Evolutionary conservation across 1,284 basidiomycete species (phyloP).

Genomic region (Pholiota adiposa): DNA sequence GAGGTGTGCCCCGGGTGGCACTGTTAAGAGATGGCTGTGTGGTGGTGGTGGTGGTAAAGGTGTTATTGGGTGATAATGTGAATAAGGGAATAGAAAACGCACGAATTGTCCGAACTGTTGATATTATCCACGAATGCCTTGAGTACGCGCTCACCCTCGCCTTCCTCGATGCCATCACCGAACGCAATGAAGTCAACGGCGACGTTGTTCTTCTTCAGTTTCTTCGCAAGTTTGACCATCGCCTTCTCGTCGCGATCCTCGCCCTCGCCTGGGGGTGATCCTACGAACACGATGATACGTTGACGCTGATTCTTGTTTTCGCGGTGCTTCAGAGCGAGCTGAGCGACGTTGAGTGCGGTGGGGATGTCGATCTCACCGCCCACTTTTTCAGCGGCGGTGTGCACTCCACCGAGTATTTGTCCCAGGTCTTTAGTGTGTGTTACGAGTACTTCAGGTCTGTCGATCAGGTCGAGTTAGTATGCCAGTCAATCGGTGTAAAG

Average conservation of each 20-base stretch:
- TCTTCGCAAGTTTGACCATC: slow-evolving; percentile 91
- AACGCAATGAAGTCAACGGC: slow-evolving; percentile 91
- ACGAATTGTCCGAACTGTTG: slow-evolving; percentile 84
- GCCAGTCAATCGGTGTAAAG: not conserved
- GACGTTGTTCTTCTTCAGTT: slow-evolving; percentile 99
- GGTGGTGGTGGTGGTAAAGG: slow-evolving; percentile 7
- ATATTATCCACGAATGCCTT: slow-evolving; percentile 80
- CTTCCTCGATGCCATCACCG: slow-evolving; percentile 71
- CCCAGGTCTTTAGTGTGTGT: slow-evolving; percentile 96
- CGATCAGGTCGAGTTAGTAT: no score
- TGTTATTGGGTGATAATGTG: not conserved
- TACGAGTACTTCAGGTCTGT: slow-evolving; percentile 91
- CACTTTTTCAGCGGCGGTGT: slow-evolving; percentile 70
- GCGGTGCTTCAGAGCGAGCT: slow-evolving; percentile 95
- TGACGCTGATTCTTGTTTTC: slow-evolving; percentile 99
- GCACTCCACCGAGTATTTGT: slow-evolving; percentile 85
- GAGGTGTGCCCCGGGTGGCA: slow-evolving; percentile 79
- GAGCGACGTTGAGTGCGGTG: slow-evolving; percentile 92
- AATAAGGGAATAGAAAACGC: slow-evolving; percentile 31
- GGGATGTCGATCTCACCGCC: slow-evolving; percentile 84
- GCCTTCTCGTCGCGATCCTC: slow-evolving; percentile 70
- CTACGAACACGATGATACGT: slow-evolving; percentile 92
- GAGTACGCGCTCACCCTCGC: slow-evolving; percentile 65
- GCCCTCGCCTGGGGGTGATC: slow-evolving; percentile 77
- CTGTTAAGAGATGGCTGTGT: slow-evolving; percentile 81